Base-by-base conservation (phyloP, 2,329 filamentous ascomycete genomes). In the Tolypocladium guangdongense region DNA sequence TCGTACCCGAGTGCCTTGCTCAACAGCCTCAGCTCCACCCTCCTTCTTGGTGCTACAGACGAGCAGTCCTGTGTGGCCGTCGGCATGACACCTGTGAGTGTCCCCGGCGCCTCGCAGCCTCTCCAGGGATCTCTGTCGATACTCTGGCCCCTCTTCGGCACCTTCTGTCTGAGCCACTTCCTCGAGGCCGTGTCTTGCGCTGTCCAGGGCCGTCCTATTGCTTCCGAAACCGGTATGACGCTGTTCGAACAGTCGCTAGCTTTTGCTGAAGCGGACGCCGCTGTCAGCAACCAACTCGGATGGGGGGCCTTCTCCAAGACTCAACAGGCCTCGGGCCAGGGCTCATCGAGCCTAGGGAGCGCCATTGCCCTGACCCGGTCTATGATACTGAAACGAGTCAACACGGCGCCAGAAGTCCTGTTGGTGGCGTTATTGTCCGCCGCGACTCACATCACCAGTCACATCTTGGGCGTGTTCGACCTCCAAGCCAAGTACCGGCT, bases 211-310 rank as follows among this genome's bases (percentile, higher is more conserved):
- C 83, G 87, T 2, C 80, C 83, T 2, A 81, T 89, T 0, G 82
- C 87, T 57, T 86, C 88, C 0, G 93, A 97, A 70, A 95, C 90
- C 1, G 91, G 90, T 20, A 96, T 97, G 88, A 96, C 91, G 0
- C 80, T 96, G 2, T 96, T 97, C 63, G 93, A 99, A 66, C 91
- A 96, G 64, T 96, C 91, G 0, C 76, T 99, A 10, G 92, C 92
- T 2, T 99, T 97, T 71, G 90, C 92, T 12, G 93, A 99, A 69
- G 92, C 92, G 10, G 93, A 99, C 67, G 86, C 88, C 33, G 87
- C 91, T 58, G 84, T 96, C 47, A 85, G 84, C 61, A 88, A 85
- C 59, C 87, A 90, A 50, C 79, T 96, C 16, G 86, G 86, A 14
- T 82, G 90, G 68, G 83, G 85, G 0, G 62, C 82, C 1, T 86